Percentiles rank a stretch among this genome's conserved stretches.
Conservation (phyloP, 2,329 filamentous ascomycete genomes). For the Cladophialophora yegresii region DNA sequence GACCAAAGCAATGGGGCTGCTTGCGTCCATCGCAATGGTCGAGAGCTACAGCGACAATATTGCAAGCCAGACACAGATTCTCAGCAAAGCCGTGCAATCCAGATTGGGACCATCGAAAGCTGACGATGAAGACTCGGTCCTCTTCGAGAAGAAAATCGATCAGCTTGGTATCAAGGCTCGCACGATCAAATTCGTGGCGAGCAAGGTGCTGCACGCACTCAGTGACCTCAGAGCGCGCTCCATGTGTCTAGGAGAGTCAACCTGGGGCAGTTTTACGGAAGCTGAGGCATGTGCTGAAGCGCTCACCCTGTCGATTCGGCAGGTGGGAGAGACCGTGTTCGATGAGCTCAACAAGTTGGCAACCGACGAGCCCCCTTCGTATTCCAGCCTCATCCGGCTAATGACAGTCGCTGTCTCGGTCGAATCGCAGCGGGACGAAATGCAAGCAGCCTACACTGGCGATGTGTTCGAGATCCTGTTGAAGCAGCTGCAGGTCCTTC, state of each 20-base stretch:
- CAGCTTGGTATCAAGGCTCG: constrained; percentile 72
- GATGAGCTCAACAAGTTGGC: constrained; percentile 67
- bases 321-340: constrained; percentile 68
- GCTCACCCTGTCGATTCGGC: constrained; percentile 66
- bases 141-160: constrained; percentile 72
- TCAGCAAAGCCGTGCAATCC: constrained; percentile 65
- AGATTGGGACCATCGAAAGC: constrained; percentile 61
- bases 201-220: constrained; percentile 74
- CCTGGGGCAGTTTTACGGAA: constrained; percentile 67
- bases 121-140: constrained; percentile 68
- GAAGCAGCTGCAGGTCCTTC: constrained; percentile 28
- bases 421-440: constrained; percentile 5
- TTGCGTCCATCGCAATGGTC: constrained; percentile 74
- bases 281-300: constrained; percentile 66
- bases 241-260: constrained; percentile 70
- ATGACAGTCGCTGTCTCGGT: constrained; percentile 20
- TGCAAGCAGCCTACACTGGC: constrained; percentile 5
- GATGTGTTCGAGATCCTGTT: constrained; percentile 29
- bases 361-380: constrained; percentile 23
- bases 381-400: constrained; percentile 18
- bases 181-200: constrained; percentile 78
- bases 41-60: constrained; percentile 81
- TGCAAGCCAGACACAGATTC: constrained; percentile 64
- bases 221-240: constrained; percentile 76
- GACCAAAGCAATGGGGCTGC: constrained; percentile 74